A percentile compares a stretch with the other conserved stretches of the same genome.
phyloP scores from a whole-genome alignment of 805 yeast species.

The Sugiyamaella qingdaonensis region DNA sequence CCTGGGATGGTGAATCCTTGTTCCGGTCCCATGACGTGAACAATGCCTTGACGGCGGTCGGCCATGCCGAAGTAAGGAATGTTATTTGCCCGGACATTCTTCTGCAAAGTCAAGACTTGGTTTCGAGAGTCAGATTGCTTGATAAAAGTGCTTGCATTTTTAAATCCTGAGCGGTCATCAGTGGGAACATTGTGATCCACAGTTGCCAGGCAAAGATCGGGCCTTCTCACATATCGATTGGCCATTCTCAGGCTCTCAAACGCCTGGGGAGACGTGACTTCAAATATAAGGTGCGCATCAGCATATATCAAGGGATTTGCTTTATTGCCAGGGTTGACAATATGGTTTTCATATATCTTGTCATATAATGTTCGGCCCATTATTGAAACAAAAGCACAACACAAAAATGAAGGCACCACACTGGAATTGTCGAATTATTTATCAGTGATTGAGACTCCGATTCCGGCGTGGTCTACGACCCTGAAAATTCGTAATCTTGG shows the following conservation, averaged over 20 bases:
- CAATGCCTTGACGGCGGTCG: slow-evolving; percentile 94
- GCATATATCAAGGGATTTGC: slow-evolving; percentile 84
- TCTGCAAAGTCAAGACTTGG: slow-evolving; percentile 87
- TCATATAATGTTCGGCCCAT: slow-evolving; percentile 70
- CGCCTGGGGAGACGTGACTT: slow-evolving; percentile 98
- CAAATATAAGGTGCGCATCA: slow-evolving; percentile 95
- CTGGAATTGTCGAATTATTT: not conserved
- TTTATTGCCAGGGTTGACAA: slow-evolving; percentile 75
- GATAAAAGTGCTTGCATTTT: slow-evolving; percentile 70
- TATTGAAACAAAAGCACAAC: not conserved
- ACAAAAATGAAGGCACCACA: not conserved
- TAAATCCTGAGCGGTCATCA: slow-evolving; percentile 68
- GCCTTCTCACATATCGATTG: slow-evolving; percentile 81
- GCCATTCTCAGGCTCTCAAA: slow-evolving; percentile 91
- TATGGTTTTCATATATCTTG: slow-evolving; percentile 90
- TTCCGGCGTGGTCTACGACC: not conserved
- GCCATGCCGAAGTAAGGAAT: slow-evolving; percentile 91
- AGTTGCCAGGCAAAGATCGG: slow-evolving; percentile 86
- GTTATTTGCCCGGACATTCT: slow-evolving; percentile 83
- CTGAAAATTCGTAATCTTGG: not conserved
- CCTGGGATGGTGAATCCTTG: slow-evolving; percentile 98
- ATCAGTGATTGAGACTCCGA: not conserved
- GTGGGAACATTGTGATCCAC: slow-evolving; percentile 98
- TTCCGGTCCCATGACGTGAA: slow-evolving; percentile 97
- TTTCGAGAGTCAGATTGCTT: slow-evolving; percentile 85